Evolutionary conservation across 2,329 filamentous ascomycete species (phyloP).

Genomic region (Diaporthe caulivora): DNA sequence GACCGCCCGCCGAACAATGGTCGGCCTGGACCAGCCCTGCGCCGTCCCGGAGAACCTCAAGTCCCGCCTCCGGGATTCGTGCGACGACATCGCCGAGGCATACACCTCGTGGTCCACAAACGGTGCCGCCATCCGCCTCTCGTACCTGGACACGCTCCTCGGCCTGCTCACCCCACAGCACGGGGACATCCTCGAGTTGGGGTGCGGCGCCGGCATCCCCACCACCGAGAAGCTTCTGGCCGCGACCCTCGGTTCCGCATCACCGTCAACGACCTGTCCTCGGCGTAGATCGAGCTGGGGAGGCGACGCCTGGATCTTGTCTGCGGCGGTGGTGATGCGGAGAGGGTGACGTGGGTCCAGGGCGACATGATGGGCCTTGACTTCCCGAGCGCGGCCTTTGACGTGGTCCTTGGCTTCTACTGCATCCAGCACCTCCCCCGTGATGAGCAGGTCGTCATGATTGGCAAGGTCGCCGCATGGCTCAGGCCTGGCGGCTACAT

Average conservation of each 20-base stretch:
- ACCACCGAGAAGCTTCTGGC: constrained; percentile 51
- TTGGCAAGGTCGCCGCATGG: constrained; percentile 60
- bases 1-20: not conserved
- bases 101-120: constrained; percentile 56
- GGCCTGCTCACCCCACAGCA: constrained; percentile 41
- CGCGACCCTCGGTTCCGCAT: constrained; percentile 43
- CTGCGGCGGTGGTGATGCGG: constrained; percentile 31
- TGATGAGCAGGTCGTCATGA: constrained; percentile 60
- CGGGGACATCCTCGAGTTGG: constrained; percentile 54
- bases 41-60: constrained; percentile 48
- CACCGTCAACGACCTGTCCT: constrained; percentile 57
- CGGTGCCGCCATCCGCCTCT: constrained; percentile 48
- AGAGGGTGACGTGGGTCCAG: constrained; percentile 32
- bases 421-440: constrained; percentile 67
- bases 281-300: constrained; percentile 52
- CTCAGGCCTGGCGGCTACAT: constrained; percentile 63
- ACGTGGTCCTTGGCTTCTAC: constrained; percentile 54
- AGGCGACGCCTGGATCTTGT: constrained; percentile 43
- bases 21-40: not conserved
- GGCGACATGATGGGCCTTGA: constrained; percentile 43
- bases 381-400: constrained; percentile 39
- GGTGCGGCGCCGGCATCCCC: constrained; percentile 56
- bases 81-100: constrained; percentile 53
- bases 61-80: constrained; percentile 53
- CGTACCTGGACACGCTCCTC: constrained; percentile 51